phyloP scores from a whole-genome alignment of 345 rosid species.

The Fremontodendron californicum region DNA sequence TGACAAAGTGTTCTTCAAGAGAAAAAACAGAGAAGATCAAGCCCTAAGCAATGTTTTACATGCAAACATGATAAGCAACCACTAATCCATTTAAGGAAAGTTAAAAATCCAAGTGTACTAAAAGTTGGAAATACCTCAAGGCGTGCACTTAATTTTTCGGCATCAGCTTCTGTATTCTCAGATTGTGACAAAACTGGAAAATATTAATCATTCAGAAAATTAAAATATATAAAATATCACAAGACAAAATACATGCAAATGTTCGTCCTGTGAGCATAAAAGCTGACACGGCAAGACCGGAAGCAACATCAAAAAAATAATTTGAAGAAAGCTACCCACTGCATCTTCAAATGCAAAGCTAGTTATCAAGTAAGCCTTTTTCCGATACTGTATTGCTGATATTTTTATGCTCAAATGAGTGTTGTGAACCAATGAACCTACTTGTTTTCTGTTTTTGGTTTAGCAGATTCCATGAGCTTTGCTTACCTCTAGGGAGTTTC shows the following conservation, averaged over 20 bases:
- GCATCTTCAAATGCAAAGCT: background rate
- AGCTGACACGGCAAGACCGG: background rate
- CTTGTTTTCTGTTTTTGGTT: background rate
- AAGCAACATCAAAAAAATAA: background rate
- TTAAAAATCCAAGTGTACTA: background rate
- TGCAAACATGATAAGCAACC: background rate
- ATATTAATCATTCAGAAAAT: slow-evolving; percentile 15
- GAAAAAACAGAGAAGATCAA: background rate
- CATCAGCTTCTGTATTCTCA: slow-evolving; percentile 39
- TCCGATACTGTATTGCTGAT: background rate
- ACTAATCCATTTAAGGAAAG: background rate
- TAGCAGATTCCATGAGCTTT: background rate
- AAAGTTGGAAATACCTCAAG: slow-evolving; percentile 51
- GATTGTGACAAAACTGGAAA: slow-evolving; percentile 49
- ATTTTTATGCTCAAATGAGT: background rate
- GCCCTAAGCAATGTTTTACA: background rate
- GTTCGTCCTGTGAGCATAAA: background rate
- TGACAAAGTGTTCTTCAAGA: background rate
- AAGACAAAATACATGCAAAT: background rate
- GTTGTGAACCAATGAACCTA: background rate
- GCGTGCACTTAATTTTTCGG: slow-evolving; percentile 39
- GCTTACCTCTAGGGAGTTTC: background rate
- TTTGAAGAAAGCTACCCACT: background rate
- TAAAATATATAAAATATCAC: background rate
- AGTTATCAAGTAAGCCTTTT: background rate